These are phyloP conservation scores for Leccinum angustisporum DNA, from an alignment of 1,284 basidiomycete species.

Conservation along the genomic window DNA sequence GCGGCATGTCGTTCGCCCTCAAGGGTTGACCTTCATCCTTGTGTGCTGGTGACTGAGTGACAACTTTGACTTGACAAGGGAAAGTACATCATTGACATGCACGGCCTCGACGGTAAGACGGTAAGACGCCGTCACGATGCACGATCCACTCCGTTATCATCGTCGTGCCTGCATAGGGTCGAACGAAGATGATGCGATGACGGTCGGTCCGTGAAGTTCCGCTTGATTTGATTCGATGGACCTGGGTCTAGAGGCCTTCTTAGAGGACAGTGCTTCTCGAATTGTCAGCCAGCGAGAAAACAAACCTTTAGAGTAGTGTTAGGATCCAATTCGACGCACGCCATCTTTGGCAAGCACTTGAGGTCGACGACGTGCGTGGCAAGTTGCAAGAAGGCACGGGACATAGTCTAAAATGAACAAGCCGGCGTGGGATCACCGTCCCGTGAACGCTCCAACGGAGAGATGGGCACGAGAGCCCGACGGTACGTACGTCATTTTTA, in stretches of 20 bases:
- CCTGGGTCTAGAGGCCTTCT: neutral
- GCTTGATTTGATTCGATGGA: neutral
- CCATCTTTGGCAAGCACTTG: neutral
- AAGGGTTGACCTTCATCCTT: neutral
- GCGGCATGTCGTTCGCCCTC: neutral
- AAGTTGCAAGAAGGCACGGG: neutral
- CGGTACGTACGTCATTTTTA: neutral
- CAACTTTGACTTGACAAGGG: neutral
- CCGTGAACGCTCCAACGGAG: neutral
- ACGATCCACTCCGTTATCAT: neutral
- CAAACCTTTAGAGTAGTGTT: neutral
- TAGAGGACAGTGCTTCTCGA: neutral
- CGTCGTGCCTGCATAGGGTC: neutral
- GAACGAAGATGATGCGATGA: neutral
- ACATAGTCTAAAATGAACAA: neutral
- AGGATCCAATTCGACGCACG: neutral
- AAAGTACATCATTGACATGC: neutral
- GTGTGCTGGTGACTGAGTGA: neutral
- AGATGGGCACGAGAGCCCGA: neutral
- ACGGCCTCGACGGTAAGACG: neutral
- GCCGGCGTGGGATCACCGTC: neutral
- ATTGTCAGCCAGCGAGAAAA: neutral
- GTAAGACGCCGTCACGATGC: neutral
- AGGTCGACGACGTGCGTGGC: neutral
- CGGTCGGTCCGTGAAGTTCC: neutral